These are phyloP conservation scores for Talaromyces rugulosus DNA, from an alignment of 2,329 filamentous ascomycete species.

Conservation along the genomic window DNA sequence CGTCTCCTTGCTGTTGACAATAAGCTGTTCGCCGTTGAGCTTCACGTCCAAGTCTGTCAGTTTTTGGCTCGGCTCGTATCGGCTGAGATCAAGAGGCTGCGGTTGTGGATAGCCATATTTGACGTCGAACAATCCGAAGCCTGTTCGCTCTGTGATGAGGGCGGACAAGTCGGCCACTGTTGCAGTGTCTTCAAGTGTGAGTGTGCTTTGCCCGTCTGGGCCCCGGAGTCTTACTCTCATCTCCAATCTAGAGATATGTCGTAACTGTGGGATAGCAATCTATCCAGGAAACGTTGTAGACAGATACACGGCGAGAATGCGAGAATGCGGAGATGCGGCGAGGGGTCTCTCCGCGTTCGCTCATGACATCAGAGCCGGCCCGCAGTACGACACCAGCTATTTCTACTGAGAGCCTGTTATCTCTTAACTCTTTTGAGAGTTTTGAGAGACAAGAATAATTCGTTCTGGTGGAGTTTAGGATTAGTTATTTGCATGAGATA, in stretches of 20 bases:
- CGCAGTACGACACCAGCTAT: background rate
- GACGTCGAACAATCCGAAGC: constrained; percentile 63
- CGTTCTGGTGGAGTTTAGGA: background rate
- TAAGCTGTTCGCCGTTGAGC: constrained; percentile 65
- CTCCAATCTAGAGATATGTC: background rate
- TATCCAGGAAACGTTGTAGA: background rate
- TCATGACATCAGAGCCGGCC: background rate
- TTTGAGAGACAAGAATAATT: background rate
- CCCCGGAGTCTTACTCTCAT: constrained; percentile 76
- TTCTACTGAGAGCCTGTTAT: background rate
- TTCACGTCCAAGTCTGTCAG: constrained; percentile 57
- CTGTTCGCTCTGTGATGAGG: constrained; percentile 55
- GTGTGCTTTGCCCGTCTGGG: constrained; percentile 66
- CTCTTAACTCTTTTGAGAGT: too few species aligned
- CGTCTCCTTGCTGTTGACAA: constrained; percentile 50
- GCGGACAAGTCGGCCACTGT: constrained; percentile 39
- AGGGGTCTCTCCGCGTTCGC: background rate
- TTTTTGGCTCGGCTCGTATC: constrained; percentile 46
- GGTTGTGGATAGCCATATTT: constrained; percentile 79
- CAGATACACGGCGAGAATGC: background rate
- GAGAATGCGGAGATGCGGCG: background rate
- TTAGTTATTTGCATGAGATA: background rate
- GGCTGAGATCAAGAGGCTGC: constrained; percentile 60
- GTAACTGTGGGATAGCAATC: too few species aligned
- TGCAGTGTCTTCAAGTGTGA: constrained; percentile 65